Percentiles rank a stretch among this genome's conserved stretches.
Conservation (phyloP, 2,329 filamentous ascomycete species). For the Botrytis paeoniae region DNA sequence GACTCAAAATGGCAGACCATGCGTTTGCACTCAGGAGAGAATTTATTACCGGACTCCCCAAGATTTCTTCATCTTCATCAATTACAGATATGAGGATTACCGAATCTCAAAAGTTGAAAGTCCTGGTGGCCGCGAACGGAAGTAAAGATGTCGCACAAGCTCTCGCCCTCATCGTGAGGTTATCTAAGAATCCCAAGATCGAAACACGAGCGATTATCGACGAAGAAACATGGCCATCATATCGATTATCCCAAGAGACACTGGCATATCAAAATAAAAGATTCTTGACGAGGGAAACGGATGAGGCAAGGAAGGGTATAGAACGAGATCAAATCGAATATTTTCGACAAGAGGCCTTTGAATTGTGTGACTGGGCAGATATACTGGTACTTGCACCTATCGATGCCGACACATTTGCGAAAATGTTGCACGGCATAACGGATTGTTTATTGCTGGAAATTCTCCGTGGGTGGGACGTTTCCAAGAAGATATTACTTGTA, state of each 20-base stretch:
- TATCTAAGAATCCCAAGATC: constrained; percentile 62
- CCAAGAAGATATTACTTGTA: constrained; percentile 79
- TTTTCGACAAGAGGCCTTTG: constrained; percentile 53
- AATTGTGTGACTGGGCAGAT: constrained; percentile 84
- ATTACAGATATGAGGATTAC: constrained; percentile 40
- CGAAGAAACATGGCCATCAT: constrained; percentile 51
- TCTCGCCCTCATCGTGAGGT: constrained; percentile 61
- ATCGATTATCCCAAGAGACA: constrained; percentile 60
- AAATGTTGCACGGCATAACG: constrained; percentile 82
- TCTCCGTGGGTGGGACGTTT: constrained; percentile 80
- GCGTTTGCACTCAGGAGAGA: constrained; percentile 21
- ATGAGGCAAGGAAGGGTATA: constrained; percentile 31
- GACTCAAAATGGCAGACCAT: constrained; percentile 27
- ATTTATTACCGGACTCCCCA: constrained; percentile 25
- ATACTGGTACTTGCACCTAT: constrained; percentile 80
- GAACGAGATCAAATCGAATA: constrained; percentile 44
- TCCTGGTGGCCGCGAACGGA: constrained; percentile 65
- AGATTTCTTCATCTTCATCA: constrained; percentile 31
- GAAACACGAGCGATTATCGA: constrained; percentile 62
- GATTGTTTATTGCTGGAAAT: constrained; percentile 79
- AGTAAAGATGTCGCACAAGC: constrained; percentile 63
- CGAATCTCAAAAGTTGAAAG: constrained; percentile 54
- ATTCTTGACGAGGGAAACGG: constrained; percentile 34
- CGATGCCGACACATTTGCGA: constrained; percentile 78
- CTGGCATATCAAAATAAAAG: constrained; percentile 57